Evolutionary conservation across 129 eudicot species (phyloP).

Genomic region (Artemisia tridentata): DNA sequence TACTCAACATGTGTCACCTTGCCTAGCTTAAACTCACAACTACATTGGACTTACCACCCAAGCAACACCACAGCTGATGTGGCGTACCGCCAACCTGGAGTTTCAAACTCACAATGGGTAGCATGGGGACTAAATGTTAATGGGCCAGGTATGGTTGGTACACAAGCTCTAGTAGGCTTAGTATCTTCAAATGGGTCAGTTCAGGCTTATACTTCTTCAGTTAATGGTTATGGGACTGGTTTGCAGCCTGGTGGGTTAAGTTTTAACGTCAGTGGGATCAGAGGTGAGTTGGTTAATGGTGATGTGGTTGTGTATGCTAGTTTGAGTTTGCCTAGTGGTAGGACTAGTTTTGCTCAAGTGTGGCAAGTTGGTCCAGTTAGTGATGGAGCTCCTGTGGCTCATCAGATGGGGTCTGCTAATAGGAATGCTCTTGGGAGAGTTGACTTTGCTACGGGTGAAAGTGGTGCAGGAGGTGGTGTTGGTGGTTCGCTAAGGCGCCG

Average conservation of each 20-base stretch:
- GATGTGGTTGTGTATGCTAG: conserved; percentile 64
- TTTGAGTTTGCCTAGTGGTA: conserved; percentile 46
- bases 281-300: conserved; percentile 33
- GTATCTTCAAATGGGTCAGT: conserved; percentile 43
- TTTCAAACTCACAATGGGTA: conserved; percentile 57
- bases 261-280: conserved; percentile 44
- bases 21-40: conserved; percentile 47
- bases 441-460: conserved; percentile 54
- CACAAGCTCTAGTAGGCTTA: conserved; percentile 64
- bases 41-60: conserved; percentile 67
- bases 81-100: conserved; percentile 58
- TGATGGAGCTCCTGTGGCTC: conserved; percentile 37
- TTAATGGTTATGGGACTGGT: conserved; percentile 25
- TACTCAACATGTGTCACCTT: conserved; percentile 48
- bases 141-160: conserved; percentile 50
- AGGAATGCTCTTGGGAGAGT: conserved; percentile 42
- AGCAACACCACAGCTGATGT: conserved; percentile 54
- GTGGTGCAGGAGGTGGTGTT: conserved; percentile 24
- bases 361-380: conserved; percentile 70
- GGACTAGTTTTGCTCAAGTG: conserved; percentile 61
- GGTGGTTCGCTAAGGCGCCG: conserved; percentile 44
- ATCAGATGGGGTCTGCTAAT: conserved; percentile 39
- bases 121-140: conserved; percentile 70
- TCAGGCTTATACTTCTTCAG: conserved; percentile 48
- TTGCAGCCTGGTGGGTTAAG: conserved; percentile 41